Conservation (phyloP, 2,329 filamentous ascomycete genomes). For the Hypoxylon sp. region DNA sequence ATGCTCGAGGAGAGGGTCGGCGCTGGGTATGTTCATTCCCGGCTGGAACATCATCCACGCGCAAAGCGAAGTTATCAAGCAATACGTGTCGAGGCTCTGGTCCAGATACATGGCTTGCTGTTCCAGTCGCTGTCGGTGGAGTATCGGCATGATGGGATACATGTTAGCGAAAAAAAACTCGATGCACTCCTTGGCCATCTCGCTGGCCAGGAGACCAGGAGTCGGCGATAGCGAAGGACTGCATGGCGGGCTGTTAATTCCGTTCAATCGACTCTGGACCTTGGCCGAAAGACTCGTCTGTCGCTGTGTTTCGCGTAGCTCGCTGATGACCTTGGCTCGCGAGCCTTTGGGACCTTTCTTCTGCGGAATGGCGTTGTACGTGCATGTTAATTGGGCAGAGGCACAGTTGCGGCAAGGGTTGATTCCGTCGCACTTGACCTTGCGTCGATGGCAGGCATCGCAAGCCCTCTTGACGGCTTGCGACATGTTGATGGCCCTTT, state of each 20-base stretch:
- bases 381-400: conserved; percentile 72
- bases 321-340: conserved; percentile 77
- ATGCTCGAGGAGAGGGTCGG: conserved; percentile 64
- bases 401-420: conserved; percentile 76
- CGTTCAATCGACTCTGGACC: conserved; percentile 67
- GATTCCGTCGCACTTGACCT: conserved; percentile 76
- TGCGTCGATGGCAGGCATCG: conserved; percentile 77
- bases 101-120: conserved; percentile 68
- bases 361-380: conserved; percentile 77
- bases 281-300: conserved; percentile 70
- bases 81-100: conserved; percentile 69
- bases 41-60: conserved; percentile 75
- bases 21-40: conserved; percentile 67
- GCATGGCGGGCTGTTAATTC: conserved; percentile 58
- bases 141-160: conserved; percentile 69
- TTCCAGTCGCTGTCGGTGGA: conserved; percentile 66
- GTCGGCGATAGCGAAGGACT: conserved; percentile 61
- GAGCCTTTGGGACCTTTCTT: conserved; percentile 81
- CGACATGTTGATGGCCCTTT: conserved; percentile 43
- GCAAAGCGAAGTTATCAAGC: conserved; percentile 68
- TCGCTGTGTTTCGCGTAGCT: conserved; percentile 73
- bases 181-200: conserved; percentile 71
- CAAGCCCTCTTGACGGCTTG: conserved; percentile 64
- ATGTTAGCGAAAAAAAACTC: conserved; percentile 74
- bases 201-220: conserved; percentile 65